Evolutionary conservation across 1,139 yeast species (phyloP), one percentile per base, ranked within the genome.

Genomic region (Pichia sp.): DNA sequence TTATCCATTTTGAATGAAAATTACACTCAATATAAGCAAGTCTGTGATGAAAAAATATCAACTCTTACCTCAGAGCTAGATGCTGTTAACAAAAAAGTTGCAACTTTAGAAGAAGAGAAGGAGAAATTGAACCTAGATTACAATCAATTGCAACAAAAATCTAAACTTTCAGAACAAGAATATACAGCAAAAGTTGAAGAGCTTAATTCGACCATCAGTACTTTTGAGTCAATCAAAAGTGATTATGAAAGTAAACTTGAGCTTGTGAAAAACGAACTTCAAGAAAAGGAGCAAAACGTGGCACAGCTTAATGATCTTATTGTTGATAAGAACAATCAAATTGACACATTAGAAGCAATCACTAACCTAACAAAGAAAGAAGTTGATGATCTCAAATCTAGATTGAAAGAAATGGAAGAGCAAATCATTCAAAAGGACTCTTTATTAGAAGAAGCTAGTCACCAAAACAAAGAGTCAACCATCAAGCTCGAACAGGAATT

Each of bases 401-500:
- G 68, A 33, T 53, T 73, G 8, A 60, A 61, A 7, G 54, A 55
- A 7, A 51, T 76, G 26, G 59, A 66, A 10, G 42, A 56, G 4
- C 44, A 47, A 14, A 24, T 55, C 8, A 38, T 40, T 14, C 52
- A 53, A 25, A 61, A 68, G 2, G 56, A 56, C 33, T 55, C 53
- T 8, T 56, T 61, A 17, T 51, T 71, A 10, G 53, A 51, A 5
- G 44, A 59, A 12, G 61, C 69, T 4, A 68, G 68, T 42, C 60
- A 63, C 23, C 65, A 68, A 35, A 72, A 78, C 76, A 65, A 62
- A 5, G 43, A 62, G 5, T 73, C 69, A 53, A 63, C 59, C 49
- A 44, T 54, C 4, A 58, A 66, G 2, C 60, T 75, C 26, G 79
- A 78, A 48, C 78, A 74, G 31, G 81, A 82, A 44, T 56, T 82